These are phyloP conservation scores for Trichophyton schoenleinii DNA, from an alignment of 2,329 filamentous ascomycete species.

Conservation along the genomic window DNA sequence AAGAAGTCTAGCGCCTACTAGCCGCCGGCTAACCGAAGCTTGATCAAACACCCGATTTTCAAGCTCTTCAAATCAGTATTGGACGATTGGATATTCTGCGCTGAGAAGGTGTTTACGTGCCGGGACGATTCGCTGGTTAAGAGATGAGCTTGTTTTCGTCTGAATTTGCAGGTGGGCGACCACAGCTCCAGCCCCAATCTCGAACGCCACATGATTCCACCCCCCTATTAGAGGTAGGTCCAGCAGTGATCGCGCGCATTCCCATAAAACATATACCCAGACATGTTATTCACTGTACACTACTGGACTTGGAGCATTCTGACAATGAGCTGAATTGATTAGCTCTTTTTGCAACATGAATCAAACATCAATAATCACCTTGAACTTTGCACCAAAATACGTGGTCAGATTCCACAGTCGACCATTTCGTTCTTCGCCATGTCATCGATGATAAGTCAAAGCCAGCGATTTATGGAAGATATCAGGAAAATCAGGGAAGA, in stretches of 20 bases:
- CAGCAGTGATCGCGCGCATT: background rate
- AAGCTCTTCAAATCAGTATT: background rate
- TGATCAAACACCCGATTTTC: background rate
- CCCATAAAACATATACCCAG: background rate
- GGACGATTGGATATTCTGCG: background rate
- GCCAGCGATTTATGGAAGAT: slow-evolving; percentile 27
- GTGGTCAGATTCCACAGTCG: slow-evolving; percentile 19
- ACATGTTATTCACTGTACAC: background rate
- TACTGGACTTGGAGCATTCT: background rate
- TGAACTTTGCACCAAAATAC: slow-evolving; percentile 26
- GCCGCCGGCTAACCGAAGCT: background rate
- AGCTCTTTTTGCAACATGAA: slow-evolving; percentile 33
- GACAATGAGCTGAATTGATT: slow-evolving; percentile 10
- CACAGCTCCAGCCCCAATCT: background rate
- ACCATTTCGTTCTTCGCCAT: slow-evolving; percentile 22
- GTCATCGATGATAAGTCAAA: slow-evolving; percentile 28
- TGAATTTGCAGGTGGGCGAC: background rate
- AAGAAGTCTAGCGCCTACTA: background rate
- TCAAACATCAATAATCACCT: slow-evolving; percentile 28
- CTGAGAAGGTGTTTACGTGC: background rate
- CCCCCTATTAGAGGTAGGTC: background rate
- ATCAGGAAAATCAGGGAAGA: slow-evolving; percentile 24
- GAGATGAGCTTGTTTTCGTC: background rate
- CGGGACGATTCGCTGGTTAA: background rate
- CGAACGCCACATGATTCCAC: background rate